These are phyloP conservation scores for Cyberlindnera maritima DNA, from an alignment of 805 yeast genomes.

Conservation along the genomic window DNA sequence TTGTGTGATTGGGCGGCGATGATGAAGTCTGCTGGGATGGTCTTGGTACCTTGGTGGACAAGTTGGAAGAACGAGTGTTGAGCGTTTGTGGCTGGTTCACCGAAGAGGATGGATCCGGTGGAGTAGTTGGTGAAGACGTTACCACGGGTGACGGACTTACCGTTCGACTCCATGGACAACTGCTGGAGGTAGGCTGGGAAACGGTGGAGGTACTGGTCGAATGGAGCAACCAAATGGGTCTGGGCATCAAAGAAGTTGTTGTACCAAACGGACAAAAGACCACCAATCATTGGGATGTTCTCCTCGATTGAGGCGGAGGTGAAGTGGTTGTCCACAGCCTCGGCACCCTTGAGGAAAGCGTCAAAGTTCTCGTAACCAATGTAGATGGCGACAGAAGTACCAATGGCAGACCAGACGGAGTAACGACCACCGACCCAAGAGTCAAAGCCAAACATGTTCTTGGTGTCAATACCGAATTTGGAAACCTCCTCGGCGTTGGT, in stretches of 20 bases:
- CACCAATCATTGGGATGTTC: slow-evolving; percentile 93
- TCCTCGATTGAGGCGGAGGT: slow-evolving; percentile 76
- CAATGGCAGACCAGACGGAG: slow-evolving; percentile 99
- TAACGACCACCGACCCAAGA: slow-evolving; percentile 99
- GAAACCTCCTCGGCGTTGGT: slow-evolving; percentile 90
- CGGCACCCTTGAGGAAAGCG: slow-evolving; percentile 92
- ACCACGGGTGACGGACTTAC: slow-evolving; percentile 94
- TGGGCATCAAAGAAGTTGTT: slow-evolving; percentile 98
- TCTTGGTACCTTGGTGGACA: slow-evolving; percentile 98
- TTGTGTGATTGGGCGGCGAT: slow-evolving; percentile 97
- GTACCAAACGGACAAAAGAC: slow-evolving; percentile 95
- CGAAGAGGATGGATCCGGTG: slow-evolving; percentile 93
- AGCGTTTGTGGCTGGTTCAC: slow-evolving; percentile 98
- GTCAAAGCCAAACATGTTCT: slow-evolving; percentile 98
- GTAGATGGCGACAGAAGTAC: slow-evolving; percentile 90
- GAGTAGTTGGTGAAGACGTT: slow-evolving; percentile 89
- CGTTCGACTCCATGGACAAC: slow-evolving; percentile 98
- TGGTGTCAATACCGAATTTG: slow-evolving; percentile 95
- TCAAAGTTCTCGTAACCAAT: slow-evolving; percentile 95
- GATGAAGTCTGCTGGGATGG: slow-evolving; percentile 95
- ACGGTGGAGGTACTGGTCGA: slow-evolving; percentile 97
- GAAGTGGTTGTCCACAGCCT: slow-evolving; percentile 94
- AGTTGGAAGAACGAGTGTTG: slow-evolving; percentile 99
- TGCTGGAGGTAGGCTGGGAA: slow-evolving; percentile 99
- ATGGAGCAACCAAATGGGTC: slow-evolving; percentile 97